Evolutionary conservation across 352 stramenopile genomes (phyloP), one percentile per base, ranked within the genome.

Genomic region (Halophytophthora batemanensis): DNA sequence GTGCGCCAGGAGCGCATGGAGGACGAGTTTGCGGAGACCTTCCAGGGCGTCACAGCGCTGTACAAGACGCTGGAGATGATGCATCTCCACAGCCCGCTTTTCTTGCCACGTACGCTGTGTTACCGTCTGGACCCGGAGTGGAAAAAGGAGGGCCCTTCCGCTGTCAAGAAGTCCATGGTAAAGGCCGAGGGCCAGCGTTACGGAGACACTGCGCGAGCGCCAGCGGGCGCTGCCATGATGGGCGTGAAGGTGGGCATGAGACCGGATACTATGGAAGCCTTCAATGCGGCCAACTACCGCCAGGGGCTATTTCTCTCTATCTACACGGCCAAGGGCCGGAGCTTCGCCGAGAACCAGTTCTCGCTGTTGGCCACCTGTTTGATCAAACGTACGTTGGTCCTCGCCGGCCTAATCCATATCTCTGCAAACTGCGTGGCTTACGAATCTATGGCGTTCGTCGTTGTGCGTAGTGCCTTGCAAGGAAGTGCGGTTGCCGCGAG

Each of bases 1-100:
- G 58, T 71, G 40, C 77, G 77, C 8, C 75, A 89, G 61, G 74
- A 91, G 46, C 75, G 84, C 50, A 84, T 90, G 67, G 78, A 89
- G 57, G 63, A 78, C 31, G 83, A 94, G 66, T 94, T 94, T 49
- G 69, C 74, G n/a, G 75, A 74, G 23, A 80, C 78, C 51, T 94
- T 90, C 62, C 74, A 87, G 45, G 73, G 62, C 2, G 64, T 87
- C 50, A 94, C 82, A 50, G 65, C 79, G 43, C 69, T 94, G 25
- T 94, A 94, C 64, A 94, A 94, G 63, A 62, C 84, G 53, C 63
- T 94, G 29, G 83, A 94, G 54, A 54, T 89, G 18, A 50, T 82
- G 57, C 82, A 94, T 46, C 58, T 90, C 35, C 58, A 77, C 48
- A 78, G 68, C 19, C 83, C 83, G 35, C 66, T 92, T 21, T 81